Percentiles rank a stretch among this genome's conserved stretches.
These are phyloP conservation scores for Fallopia convolvulus DNA, from an alignment of 148 eudicot species.

Conservation along the genomic window DNA sequence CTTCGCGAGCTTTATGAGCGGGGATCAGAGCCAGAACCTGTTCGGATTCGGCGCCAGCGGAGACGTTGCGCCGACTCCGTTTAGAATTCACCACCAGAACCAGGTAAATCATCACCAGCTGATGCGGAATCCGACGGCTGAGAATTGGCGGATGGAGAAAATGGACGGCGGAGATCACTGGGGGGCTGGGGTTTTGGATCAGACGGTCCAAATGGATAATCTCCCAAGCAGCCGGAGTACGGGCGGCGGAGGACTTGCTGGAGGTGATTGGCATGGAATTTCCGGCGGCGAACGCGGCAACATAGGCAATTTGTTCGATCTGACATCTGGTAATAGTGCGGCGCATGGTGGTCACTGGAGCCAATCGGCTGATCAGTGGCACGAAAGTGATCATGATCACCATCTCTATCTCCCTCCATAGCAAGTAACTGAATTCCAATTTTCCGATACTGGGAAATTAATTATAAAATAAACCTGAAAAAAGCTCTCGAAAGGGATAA, in stretches of 20 bases:
- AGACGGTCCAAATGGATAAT: not conserved
- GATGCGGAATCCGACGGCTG: not conserved
- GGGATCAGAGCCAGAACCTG: not conserved
- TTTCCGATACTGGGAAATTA: not conserved
- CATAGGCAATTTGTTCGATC: not conserved
- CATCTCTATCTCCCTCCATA: slow-evolving; percentile 7
- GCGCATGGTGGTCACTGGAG: slow-evolving; percentile 3
- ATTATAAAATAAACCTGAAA: not conserved
- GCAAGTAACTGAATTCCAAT: not conserved
- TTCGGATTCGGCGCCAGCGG: not conserved
- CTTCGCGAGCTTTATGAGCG: not conserved
- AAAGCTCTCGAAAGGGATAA: not conserved
- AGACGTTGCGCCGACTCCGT: not conserved
- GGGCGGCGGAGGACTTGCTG: not conserved
- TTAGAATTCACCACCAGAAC: not conserved
- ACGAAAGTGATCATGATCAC: slow-evolving; percentile 3
- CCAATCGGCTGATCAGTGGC: slow-evolving; percentile 4
- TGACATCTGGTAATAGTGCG: not conserved
- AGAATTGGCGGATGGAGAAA: not conserved
- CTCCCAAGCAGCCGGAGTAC: not conserved
- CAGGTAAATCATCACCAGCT: not conserved
- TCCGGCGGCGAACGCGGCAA: not conserved
- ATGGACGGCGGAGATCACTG: not conserved
- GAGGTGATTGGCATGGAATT: not conserved
- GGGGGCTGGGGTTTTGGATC: not conserved